These are phyloP conservation scores for Zoysia matrella DNA, from an alignment of 202 grass and related monocot species.

Conservation along the genomic window DNA sequence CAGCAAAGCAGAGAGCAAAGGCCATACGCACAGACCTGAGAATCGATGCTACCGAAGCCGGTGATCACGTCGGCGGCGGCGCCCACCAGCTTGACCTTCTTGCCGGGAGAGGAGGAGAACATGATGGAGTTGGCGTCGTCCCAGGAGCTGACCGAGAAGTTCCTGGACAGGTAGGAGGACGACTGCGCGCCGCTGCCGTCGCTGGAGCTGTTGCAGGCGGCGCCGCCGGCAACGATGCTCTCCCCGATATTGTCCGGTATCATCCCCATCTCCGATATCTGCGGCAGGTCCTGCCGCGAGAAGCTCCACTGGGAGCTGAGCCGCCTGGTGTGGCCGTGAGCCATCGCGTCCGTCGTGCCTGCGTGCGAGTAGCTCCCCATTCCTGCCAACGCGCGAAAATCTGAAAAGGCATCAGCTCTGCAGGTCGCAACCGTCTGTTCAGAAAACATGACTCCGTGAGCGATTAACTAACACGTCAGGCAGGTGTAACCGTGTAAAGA, in stretches of 20 bases:
- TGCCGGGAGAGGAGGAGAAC: constrained; percentile 51
- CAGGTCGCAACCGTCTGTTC: neutral
- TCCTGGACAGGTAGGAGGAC: constrained; percentile 60
- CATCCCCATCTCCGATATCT: constrained; percentile 79
- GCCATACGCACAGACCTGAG: constrained; percentile 42
- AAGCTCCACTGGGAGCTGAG: constrained; percentile 87
- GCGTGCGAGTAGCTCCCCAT: constrained; percentile 68
- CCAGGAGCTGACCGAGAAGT: constrained; percentile 80
- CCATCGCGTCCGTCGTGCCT: constrained; percentile 42
- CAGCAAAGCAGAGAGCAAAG: neutral
- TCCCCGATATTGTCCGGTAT: constrained; percentile 64
- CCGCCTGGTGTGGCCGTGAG: constrained; percentile 61
- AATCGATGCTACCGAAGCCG: constrained; percentile 70
- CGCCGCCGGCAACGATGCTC: constrained; percentile 44
- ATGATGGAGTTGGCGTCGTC: constrained; percentile 78
- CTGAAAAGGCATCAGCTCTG: neutral
- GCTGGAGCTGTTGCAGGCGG: constrained; percentile 47
- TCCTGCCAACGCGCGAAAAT: constrained; percentile 30
- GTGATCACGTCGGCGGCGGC: constrained; percentile 60
- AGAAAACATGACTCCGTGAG: neutral
- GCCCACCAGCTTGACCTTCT: constrained; percentile 54
- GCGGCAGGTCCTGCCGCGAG: constrained; percentile 82
- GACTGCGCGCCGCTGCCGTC: constrained; percentile 44
- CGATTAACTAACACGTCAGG: neutral
- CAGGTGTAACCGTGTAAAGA: neutral